A percentile compares a stretch with the other conserved stretches of the same genome.
Conservation (phyloP, 2,329 filamentous ascomycete genomes). For the Paramyrothecium roridum region DNA sequence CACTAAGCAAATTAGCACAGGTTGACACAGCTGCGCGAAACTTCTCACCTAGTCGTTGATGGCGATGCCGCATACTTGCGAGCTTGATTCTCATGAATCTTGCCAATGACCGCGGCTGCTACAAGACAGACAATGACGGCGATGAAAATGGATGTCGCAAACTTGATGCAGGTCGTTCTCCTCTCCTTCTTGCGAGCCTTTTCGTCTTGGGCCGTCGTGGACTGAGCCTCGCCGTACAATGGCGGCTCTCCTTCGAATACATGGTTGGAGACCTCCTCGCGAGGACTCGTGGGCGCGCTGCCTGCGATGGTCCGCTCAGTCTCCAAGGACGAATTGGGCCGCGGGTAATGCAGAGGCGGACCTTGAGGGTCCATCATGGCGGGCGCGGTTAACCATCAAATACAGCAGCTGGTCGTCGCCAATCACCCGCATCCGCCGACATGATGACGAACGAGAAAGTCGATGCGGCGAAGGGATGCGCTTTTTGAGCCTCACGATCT, state of each 20-base stretch:
- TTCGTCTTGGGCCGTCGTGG: neutral
- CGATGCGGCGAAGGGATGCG: neutral
- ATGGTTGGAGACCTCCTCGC: slow-evolving; percentile 3
- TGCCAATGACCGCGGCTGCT: slow-evolving; percentile 17
- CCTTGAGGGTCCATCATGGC: neutral
- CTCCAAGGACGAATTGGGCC: neutral
- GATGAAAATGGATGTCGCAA: slow-evolving; percentile 18
- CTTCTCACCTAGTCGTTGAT: neutral
- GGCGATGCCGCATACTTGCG: neutral
- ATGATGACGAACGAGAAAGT: too few species aligned
- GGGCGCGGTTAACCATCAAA: neutral
- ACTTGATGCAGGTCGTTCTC: slow-evolving; percentile 12
- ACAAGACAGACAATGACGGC: slow-evolving; percentile 17
- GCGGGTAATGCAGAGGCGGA: neutral
- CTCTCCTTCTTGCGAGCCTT: neutral
- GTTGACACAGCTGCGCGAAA: neutral
- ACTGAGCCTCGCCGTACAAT: neutral
- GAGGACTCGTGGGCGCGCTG: slow-evolving; percentile 6
- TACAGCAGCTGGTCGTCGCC: neutral
- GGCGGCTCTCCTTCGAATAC: slow-evolving; percentile 2
- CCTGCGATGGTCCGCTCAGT: neutral
- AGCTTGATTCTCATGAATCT: slow-evolving; percentile 8
- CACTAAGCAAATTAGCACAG: neutral
- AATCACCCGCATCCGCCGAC: neutral
- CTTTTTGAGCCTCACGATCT: neutral